These are phyloP conservation scores for Purshia tridentata DNA, from an alignment of 306 rosid genomes.

Conservation along the genomic window DNA sequence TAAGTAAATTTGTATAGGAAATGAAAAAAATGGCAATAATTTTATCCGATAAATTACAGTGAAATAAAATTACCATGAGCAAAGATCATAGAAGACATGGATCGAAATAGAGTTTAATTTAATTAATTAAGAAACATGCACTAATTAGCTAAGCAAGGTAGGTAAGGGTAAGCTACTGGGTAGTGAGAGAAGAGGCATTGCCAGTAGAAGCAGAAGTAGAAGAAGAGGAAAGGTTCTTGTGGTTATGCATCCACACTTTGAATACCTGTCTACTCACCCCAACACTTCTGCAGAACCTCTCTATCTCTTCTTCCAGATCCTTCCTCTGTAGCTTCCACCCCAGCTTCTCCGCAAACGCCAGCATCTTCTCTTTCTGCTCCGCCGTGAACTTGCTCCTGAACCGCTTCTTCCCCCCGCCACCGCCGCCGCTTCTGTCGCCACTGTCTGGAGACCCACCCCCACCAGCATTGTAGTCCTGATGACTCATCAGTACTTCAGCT, in stretches of 20 bases:
- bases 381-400: slow-evolving; percentile 63
- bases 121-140: no score
- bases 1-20: no score
- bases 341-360: slow-evolving; percentile 76
- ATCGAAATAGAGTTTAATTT: no score
- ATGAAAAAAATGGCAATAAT: no score
- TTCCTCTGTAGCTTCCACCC: slow-evolving; percentile 83
- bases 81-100: no score
- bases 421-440: slow-evolving; percentile 17
- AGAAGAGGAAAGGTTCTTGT: slow-evolving; percentile 55
- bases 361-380: slow-evolving; percentile 88
- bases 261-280: slow-evolving; percentile 72
- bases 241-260: slow-evolving; percentile 94
- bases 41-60: no score
- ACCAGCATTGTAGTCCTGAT: slow-evolving; percentile 14
- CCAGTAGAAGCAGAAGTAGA: slow-evolving; percentile 52
- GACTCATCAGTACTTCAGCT: no score
- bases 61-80: no score
- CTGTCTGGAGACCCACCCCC: slow-evolving; percentile 25
- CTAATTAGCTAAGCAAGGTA: neutral
- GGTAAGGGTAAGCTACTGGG: slow-evolving; percentile 28
- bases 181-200: slow-evolving; percentile 63
- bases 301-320: slow-evolving; percentile 72
- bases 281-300: slow-evolving; percentile 63
- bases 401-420: slow-evolving; percentile 54